Percentiles rank a stretch among this genome's conserved stretches.
phyloP scores from a whole-genome alignment of 768 basidiomycete genomes.

The Mycena rebaudengoi region DNA sequence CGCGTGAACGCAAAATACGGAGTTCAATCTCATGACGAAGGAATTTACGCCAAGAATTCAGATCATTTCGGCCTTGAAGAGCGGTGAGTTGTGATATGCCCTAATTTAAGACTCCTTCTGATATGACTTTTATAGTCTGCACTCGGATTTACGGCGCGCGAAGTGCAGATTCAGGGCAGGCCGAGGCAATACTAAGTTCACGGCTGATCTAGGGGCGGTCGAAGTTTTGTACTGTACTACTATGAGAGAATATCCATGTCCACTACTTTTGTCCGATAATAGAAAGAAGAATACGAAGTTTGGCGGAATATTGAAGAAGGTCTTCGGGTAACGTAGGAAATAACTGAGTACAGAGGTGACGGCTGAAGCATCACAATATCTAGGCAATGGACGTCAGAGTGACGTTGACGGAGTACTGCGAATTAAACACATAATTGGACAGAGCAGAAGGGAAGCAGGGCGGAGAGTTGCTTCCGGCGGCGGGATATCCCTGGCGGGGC shows the following conservation, averaged over 20 bases:
- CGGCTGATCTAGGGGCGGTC: constrained; percentile 57
- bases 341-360: no score
- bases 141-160: constrained; percentile 47
- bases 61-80: constrained; percentile 61
- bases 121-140: constrained; percentile 48
- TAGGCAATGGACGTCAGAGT: constrained; percentile 21
- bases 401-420: constrained; percentile 11
- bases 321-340: constrained; percentile 14
- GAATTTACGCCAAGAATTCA: constrained; percentile 62
- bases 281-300: background rate
- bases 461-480: constrained; percentile 27
- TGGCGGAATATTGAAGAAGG: background rate
- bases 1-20: constrained; percentile 59
- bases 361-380: constrained; percentile 16
- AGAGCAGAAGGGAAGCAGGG: constrained; percentile 40
- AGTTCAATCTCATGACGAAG: constrained; percentile 59
- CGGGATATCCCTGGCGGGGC: constrained; percentile 22
- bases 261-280: constrained; percentile 6
- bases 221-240: background rate
- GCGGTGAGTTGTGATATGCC: constrained; percentile 47
- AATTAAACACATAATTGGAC: constrained; percentile 43
- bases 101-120: no score
- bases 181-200: constrained; percentile 62
- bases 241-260: constrained; percentile 12
- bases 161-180: constrained; percentile 48